Evolutionary conservation across 768 basidiomycete genomes (phyloP).

Genomic region (Boletus eberwhitei): DNA sequence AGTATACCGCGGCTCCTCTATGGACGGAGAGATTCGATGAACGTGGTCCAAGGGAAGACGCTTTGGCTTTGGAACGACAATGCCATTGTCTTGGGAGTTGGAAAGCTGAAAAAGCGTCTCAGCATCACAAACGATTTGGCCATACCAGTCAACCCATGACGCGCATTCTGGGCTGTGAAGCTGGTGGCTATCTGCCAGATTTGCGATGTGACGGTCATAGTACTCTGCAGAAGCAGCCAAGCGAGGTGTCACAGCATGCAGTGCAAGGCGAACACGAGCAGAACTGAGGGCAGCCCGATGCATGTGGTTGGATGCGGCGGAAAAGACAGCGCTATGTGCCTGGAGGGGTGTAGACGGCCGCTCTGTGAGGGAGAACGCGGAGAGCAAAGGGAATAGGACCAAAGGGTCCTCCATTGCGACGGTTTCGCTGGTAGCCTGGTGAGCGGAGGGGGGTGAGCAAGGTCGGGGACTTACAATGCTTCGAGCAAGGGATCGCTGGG

Average conservation of each 20-base stretch:
- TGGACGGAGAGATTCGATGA: conserved; percentile 45
- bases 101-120: conserved; percentile 54
- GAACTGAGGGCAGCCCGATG: conserved; percentile 47
- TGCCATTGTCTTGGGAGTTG: conserved; percentile 43
- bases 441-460: neutral
- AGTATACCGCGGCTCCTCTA: conserved; percentile 51
- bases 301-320: conserved; percentile 44
- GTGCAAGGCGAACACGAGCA: conserved; percentile 68
- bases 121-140: conserved; percentile 64
- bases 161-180: conserved; percentile 40
- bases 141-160: conserved; percentile 87
- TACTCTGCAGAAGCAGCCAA: conserved; percentile 82
- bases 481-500: conserved; percentile 29
- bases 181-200: conserved; percentile 24
- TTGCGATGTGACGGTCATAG: conserved; percentile 45
- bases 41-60: conserved; percentile 78
- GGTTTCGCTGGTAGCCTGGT: conserved; percentile 62
- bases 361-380: conserved; percentile 52
- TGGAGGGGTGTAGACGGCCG: conserved; percentile 42
- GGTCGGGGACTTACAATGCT: conserved; percentile 25
- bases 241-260: conserved; percentile 77
- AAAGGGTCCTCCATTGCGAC: conserved; percentile 68
- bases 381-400: conserved; percentile 73
- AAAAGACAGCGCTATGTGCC: conserved; percentile 38
- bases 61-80: conserved; percentile 27